A percentile compares a stretch with the other conserved stretches of the same genome.
Evolutionary conservation across 345 rosid genomes (phyloP).

Genomic region (Hypericum perforatum): DNA sequence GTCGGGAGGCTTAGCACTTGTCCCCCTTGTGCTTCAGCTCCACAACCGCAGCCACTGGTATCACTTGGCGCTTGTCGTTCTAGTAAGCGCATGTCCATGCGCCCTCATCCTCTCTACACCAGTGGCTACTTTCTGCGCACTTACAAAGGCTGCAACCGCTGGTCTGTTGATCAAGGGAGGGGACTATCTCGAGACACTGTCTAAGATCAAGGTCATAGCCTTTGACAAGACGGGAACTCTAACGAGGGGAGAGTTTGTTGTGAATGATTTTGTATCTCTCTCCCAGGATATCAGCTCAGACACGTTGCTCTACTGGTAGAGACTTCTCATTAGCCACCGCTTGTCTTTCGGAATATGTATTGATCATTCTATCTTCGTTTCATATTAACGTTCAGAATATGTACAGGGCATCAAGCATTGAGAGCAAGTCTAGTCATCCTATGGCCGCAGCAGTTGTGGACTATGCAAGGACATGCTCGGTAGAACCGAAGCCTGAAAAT

Average conservation of each 20-base stretch:
- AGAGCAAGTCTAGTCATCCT: slow-evolving; percentile 91
- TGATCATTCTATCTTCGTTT: no score
- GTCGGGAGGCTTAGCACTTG: slow-evolving; percentile 44
- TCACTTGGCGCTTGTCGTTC: slow-evolving; percentile 66
- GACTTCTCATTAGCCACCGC: background rate
- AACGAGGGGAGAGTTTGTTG: slow-evolving; percentile 81
- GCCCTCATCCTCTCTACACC: slow-evolving; percentile 89
- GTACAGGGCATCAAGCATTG: slow-evolving; percentile 77
- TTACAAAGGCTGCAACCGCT: slow-evolving; percentile 67
- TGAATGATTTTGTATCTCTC: slow-evolving; percentile 48
- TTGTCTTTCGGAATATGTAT: background rate
- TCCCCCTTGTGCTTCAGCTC: slow-evolving; percentile 42
- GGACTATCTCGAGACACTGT: slow-evolving; percentile 62
- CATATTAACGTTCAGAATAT: background rate
- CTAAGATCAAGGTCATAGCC: slow-evolving; percentile 59
- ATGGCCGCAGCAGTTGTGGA: slow-evolving; percentile 72
- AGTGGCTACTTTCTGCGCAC: slow-evolving; percentile 83
- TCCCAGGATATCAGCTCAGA: slow-evolving; percentile 26
- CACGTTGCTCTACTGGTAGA: slow-evolving; percentile 62
- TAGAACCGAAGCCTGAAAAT: slow-evolving; percentile 59
- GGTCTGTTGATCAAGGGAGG: slow-evolving; percentile 88
- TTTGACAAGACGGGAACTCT: slow-evolving; percentile 94
- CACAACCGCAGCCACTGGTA: slow-evolving; percentile 46
- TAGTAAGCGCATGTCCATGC: slow-evolving; percentile 95
- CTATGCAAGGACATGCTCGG: slow-evolving; percentile 41